phyloP scores from a whole-genome alignment of 176 grass and related monocot genomes.

The Typha latifolia region DNA sequence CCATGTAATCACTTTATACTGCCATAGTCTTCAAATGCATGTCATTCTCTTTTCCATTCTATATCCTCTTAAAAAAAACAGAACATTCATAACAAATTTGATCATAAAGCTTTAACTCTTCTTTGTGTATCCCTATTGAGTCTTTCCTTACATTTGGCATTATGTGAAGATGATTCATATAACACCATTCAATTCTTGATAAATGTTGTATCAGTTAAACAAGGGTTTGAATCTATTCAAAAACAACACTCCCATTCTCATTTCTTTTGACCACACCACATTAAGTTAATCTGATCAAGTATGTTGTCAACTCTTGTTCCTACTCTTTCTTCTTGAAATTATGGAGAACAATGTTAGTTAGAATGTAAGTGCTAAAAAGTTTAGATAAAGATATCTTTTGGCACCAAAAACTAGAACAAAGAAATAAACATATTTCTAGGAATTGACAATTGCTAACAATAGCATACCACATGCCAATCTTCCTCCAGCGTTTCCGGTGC shows the following conservation, averaged over 20 bases:
- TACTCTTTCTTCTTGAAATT: background rate
- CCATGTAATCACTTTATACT: background rate
- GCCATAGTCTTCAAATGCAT: background rate
- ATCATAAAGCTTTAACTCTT: background rate
- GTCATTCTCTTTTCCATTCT: background rate
- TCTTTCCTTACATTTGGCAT: no score
- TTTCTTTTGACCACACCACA: no score
- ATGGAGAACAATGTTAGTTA: background rate
- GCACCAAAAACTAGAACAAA: background rate
- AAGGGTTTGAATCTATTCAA: no score
- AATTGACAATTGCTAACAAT: background rate
- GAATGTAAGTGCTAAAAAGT: background rate
- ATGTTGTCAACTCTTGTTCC: background rate
- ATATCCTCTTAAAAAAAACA: background rate
- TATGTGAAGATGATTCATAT: no score
- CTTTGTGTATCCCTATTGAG: no score
- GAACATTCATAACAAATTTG: background rate
- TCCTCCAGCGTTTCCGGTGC: constrained; percentile 95
- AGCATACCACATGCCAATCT: constrained; percentile 90
- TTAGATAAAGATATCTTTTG: background rate
- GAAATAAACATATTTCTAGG: background rate
- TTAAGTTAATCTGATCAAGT: background rate
- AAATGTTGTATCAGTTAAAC: no score
- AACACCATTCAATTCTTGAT: no score
- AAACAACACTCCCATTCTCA: background rate